These are phyloP conservation scores for Suillus paluster DNA, from an alignment of 768 basidiomycete genomes.

Conservation along the genomic window DNA sequence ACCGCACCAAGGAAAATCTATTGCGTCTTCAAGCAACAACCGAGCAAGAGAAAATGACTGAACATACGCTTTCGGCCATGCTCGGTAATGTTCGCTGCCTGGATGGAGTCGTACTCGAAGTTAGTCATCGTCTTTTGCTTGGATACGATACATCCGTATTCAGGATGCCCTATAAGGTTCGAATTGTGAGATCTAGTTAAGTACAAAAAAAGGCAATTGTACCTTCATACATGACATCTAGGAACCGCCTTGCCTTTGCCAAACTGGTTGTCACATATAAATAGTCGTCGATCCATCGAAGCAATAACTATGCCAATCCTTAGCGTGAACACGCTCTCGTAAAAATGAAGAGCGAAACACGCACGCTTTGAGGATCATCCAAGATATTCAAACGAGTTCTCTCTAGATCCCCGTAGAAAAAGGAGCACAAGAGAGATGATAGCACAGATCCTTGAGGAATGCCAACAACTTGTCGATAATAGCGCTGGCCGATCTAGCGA, in stretches of 20 bases:
- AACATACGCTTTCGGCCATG: conserved; percentile 47
- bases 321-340: not conserved
- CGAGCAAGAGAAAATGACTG: not conserved
- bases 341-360: conserved; percentile 26
- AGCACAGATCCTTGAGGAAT: conserved; percentile 98
- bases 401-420: conserved; percentile 95
- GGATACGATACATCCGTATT: conserved; percentile 93
- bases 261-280: conserved; percentile 78
- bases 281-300: conserved; percentile 95
- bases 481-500: conserved; percentile 73
- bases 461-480: conserved; percentile 88
- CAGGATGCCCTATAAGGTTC: conserved; percentile 70
- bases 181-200: not conserved
- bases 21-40: not conserved
- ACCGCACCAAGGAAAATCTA: conserved; percentile 96
- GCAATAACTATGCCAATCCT: conserved; percentile 58
- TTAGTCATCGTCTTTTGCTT: conserved; percentile 88
- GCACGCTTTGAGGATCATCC: conserved; percentile 63
- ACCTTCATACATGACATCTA: conserved; percentile 80
- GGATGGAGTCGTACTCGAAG: conserved; percentile 63
- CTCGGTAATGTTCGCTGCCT: conserved; percentile 57
- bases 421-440: conserved; percentile 91
- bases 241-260: conserved; percentile 64
- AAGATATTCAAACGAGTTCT: conserved; percentile 52
- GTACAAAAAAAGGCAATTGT: not conserved